Evolutionary conservation across 805 yeast species (phyloP).

Genomic region (Kodamaea hsintzibuensis): DNA sequence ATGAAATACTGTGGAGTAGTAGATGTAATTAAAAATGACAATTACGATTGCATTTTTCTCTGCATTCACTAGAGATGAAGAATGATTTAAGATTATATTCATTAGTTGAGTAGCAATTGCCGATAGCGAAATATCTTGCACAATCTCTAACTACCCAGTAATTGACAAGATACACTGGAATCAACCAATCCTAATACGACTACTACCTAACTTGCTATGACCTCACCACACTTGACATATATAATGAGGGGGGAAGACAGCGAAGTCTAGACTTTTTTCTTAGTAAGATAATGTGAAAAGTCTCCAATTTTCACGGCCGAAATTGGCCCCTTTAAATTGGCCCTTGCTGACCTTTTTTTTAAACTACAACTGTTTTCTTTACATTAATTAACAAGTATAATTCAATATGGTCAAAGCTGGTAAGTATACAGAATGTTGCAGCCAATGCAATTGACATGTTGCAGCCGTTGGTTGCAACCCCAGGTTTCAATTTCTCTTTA

Average conservation of each 20-base stretch:
- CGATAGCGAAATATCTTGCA: too few relatives aligned
- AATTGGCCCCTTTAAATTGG: background rate
- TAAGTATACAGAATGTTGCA: conserved; percentile 33
- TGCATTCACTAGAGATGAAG: too few relatives aligned
- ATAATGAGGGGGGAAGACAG: background rate
- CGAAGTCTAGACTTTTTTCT: background rate
- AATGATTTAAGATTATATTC: too few relatives aligned
- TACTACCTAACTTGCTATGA: background rate
- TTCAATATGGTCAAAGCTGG: conserved; percentile 64
- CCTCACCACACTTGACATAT: background rate
- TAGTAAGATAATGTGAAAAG: background rate
- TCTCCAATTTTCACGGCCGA: background rate
- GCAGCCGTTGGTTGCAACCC: background rate
- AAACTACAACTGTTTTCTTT: conserved; percentile 2
- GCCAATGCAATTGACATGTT: background rate
- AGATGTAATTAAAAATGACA: too few relatives aligned
- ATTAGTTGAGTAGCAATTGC: too few relatives aligned
- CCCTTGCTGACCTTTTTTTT: background rate
- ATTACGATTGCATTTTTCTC: too few relatives aligned
- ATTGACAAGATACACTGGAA: too few relatives aligned
- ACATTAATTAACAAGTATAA: background rate
- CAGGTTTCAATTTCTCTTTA: background rate
- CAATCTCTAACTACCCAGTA: too few relatives aligned
- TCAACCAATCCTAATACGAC: background rate
- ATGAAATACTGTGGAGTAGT: background rate